phyloP scores from a whole-genome alignment of 1,139 yeast species.

The Pichia sp. region DNA sequence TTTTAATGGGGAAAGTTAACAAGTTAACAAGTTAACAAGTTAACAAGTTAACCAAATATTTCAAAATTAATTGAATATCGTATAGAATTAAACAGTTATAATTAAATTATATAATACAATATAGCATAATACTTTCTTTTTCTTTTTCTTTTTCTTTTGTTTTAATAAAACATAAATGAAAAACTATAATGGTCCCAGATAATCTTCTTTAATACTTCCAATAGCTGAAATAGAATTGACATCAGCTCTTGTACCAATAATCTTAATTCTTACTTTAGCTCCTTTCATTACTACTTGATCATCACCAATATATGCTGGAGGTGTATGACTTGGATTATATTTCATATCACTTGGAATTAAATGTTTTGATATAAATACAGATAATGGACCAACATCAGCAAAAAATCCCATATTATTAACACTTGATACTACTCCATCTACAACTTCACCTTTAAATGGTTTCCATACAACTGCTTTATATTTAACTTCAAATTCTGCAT shows the following conservation, averaged over 20 bases:
- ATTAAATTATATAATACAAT: no score
- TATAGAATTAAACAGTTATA: no score
- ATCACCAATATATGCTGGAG: conserved; percentile 96
- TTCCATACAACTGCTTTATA: conserved; percentile 97
- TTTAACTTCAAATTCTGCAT: conserved; percentile 94
- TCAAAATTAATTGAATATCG: no score
- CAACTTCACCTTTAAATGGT: conserved; percentile 98
- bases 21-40: no score
- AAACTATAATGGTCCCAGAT: conserved; percentile 66
- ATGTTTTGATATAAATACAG: conserved; percentile 92
- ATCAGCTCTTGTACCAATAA: conserved; percentile 96
- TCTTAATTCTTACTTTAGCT: conserved; percentile 85
- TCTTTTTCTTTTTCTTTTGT: no score
- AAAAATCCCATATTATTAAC: conserved; percentile 96
- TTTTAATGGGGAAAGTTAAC: no score
- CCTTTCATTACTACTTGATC: conserved; percentile 95
- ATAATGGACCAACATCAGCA: conserved; percentile 96
- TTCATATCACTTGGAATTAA: conserved; percentile 91
- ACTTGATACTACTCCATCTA: conserved; percentile 90
- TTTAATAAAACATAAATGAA: no score
- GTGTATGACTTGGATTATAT: conserved; percentile 92
- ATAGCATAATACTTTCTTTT: no score
- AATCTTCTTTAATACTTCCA: conserved; percentile 96
- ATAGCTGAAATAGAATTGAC: conserved; percentile 96
- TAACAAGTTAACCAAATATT: no score